Conservation (phyloP, 2,329 filamentous ascomycete genomes). For the Phialophora tarda region DNA sequence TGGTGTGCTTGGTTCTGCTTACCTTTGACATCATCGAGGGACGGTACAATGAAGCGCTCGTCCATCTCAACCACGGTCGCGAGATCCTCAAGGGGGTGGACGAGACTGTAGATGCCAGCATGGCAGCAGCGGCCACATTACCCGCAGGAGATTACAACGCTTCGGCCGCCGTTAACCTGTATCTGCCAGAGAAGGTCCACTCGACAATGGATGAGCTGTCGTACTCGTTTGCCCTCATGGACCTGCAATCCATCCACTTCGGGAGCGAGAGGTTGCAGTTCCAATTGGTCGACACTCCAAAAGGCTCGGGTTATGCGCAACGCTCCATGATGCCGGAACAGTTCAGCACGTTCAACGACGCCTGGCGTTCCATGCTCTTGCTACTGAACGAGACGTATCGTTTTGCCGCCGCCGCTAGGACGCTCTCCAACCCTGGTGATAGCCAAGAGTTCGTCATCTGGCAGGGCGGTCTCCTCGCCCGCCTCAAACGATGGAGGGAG, state of each 20-base stretch:
- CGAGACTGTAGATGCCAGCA: background rate
- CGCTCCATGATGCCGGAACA: background rate
- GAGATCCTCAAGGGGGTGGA: constrained; percentile 14
- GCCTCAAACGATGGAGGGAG: background rate
- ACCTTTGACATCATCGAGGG: constrained; percentile 25
- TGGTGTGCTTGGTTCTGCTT: constrained; percentile 22
- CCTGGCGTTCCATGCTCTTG: constrained; percentile 17
- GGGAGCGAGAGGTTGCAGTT: constrained; percentile 15
- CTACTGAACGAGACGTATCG: constrained; percentile 10
- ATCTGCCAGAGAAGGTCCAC: background rate
- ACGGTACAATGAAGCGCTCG: constrained; percentile 17
- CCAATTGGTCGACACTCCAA: constrained; percentile 4
- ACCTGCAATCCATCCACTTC: constrained; percentile 21
- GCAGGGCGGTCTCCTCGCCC: background rate
- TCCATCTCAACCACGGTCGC: constrained; percentile 20
- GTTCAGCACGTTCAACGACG: constrained; percentile 19
- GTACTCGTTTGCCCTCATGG: constrained; percentile 23
- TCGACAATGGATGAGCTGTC: constrained; percentile 15
- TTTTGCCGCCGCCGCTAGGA: background rate
- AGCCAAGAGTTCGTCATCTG: background rate
- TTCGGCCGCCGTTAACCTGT: background rate
- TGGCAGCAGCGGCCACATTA: too few relatives aligned
- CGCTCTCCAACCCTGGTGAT: background rate
- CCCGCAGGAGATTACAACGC: too few relatives aligned
- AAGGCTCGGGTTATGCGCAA: background rate